These are phyloP conservation scores for Trichosporon sp. DNA, from an alignment of 1,284 basidiomycete species.

Conservation along the genomic window DNA sequence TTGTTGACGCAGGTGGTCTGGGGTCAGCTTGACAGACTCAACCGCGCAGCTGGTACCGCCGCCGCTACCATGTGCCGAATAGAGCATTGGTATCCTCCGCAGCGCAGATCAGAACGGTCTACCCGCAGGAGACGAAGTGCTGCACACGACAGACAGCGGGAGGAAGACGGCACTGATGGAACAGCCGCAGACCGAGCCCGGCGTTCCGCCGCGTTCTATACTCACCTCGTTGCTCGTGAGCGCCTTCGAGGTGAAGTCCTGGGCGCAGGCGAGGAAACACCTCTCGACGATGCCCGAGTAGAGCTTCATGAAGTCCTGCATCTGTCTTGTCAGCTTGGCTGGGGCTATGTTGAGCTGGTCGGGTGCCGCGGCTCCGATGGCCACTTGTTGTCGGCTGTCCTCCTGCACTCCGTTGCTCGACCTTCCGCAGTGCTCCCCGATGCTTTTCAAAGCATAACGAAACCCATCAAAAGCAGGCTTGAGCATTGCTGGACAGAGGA, in stretches of 20 bases:
- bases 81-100: no score
- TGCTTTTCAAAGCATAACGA: no score
- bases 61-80: no score
- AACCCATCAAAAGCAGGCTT: no score
- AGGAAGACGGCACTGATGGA: not conserved
- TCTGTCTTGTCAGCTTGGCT: constrained; percentile 55
- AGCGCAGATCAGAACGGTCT: no score
- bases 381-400: not conserved
- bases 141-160: no score
- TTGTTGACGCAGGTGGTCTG: constrained; percentile 58
- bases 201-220: constrained; percentile 8
- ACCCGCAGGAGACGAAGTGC: no score
- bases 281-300: constrained; percentile 95
- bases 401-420: no score
- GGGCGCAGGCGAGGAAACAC: constrained; percentile 91
- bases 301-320: constrained; percentile 96
- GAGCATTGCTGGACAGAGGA: no score
- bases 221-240: constrained; percentile 86
- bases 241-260: constrained; percentile 94
- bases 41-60: not conserved
- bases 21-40: not conserved
- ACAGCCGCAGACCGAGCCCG: not conserved
- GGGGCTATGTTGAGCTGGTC: not conserved
- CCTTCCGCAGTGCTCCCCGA: no score
- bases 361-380: not conserved